These are phyloP conservation scores for Capsicum chinense DNA, from an alignment of 257 asterid species.

Conservation along the genomic window DNA sequence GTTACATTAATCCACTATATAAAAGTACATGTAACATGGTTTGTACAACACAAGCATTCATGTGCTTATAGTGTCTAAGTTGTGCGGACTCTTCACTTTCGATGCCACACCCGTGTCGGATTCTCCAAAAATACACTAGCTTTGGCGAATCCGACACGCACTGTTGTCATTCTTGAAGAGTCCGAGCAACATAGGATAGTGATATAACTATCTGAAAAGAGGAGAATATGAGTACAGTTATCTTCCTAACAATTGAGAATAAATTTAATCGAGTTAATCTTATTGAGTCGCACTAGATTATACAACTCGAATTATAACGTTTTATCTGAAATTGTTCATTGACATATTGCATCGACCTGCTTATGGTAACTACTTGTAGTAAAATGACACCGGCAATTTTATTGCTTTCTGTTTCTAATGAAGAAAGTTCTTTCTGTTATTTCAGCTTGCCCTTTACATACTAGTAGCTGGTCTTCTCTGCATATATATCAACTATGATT, in stretches of 20 bases:
- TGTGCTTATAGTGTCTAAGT: background rate
- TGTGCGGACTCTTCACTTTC: no score
- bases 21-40: background rate
- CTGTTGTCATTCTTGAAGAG: no score
- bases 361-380: background rate
- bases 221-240: background rate
- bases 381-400: background rate
- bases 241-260: background rate
- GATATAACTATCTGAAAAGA: background rate
- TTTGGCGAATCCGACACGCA: no score
- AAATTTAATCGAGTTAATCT: background rate
- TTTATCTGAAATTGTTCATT: background rate
- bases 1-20: background rate
- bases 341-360: slow-evolving; percentile 10
- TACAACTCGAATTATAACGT: background rate
- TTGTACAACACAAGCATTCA: background rate
- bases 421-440: slow-evolving; percentile 22
- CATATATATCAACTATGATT: slow-evolving; percentile 89
- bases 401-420: background rate
- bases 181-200: no score
- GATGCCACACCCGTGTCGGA: no score
- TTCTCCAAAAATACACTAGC: no score
- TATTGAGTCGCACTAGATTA: background rate
- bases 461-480: slow-evolving; percentile 83
- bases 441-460: slow-evolving; percentile 74